These are phyloP conservation scores for Quercus engelmannii DNA, from an alignment of 306 rosid species.

Conservation along the genomic window DNA sequence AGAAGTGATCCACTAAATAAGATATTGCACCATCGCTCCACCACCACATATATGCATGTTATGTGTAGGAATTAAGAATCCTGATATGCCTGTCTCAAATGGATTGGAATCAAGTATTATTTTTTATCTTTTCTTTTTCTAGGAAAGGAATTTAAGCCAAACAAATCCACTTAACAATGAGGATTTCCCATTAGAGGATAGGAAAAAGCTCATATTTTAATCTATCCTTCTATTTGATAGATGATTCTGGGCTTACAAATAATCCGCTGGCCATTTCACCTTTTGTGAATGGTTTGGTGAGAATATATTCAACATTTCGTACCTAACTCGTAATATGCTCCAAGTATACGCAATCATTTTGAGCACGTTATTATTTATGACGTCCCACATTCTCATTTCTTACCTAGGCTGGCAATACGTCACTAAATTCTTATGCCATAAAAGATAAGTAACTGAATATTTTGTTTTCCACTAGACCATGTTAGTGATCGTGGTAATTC, in stretches of 20 bases:
- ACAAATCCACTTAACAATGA: background rate
- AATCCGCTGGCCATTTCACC: background rate
- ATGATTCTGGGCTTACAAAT: background rate
- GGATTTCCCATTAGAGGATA: background rate
- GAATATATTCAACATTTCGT: background rate
- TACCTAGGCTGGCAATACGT: background rate
- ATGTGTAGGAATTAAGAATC: background rate
- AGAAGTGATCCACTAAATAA: background rate
- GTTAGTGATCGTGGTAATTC: no score
- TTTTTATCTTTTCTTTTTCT: background rate
- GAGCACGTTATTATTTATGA: background rate
- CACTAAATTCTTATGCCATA: background rate
- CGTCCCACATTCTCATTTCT: background rate
- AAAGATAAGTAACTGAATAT: background rate
- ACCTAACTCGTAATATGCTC: background rate
- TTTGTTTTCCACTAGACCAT: no score
- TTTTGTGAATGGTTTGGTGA: background rate
- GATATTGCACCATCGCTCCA: background rate
- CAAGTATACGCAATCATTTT: background rate
- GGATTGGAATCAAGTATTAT: background rate
- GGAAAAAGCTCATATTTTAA: background rate
- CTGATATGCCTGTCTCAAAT: background rate
- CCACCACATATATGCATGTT: background rate
- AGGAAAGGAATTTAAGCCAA: background rate
- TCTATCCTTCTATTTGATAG: background rate